Base-by-base conservation (phyloP, 257 asterid genomes). In the Rubia yunnanensis region DNA sequence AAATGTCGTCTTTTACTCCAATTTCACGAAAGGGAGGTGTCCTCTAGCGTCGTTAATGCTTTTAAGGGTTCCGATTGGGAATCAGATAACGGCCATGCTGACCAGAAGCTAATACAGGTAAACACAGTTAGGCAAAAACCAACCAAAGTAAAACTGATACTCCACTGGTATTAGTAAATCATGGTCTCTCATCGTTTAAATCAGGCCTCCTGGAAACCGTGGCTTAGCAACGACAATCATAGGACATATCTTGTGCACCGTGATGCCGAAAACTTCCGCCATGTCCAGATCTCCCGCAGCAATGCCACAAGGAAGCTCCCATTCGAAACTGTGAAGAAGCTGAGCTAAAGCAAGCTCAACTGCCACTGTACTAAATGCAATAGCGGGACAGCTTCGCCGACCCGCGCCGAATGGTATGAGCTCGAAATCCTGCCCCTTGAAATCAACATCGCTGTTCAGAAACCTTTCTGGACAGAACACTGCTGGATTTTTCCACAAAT, bases 381-480 rank as follows among this genome's bases (percentile, higher is more conserved):
- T 72, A 1, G 78, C 95, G 61, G 91, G 95, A 41, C 91, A 86
- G 23, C 44, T 81, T 73, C 95, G 66, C 67, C 85, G 76, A 0
- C 91, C 95, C 1, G 84, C 86, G 0, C 91, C 95, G 23, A 86
- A 84, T 0, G 94, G 94, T 41, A 84, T 76, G 15, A 83, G 67
- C 76, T 83, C 89, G 34, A 74, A 86, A 71, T 86, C 84, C 58
- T 77, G 77, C 8, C 90, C 94, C 69, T 52, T 82, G 67, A 70
- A 84, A 76, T 86, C 91, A 52, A 82, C 74, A 7, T 77, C 70
- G 35, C 75, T 79, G 28, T 73, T 66, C 76, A 78, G 20, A 73
- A 85, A 85, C 60, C 86, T 83, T 22, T 85, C 83, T 0, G 92
- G 88, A 22, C 71, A 66, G 20, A 85, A 85, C 26, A 14, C 5